Evolutionary conservation across 2,329 filamentous ascomycete genomes (phyloP).

Genomic region (Pseudogymnoascus verrucosus): DNA sequence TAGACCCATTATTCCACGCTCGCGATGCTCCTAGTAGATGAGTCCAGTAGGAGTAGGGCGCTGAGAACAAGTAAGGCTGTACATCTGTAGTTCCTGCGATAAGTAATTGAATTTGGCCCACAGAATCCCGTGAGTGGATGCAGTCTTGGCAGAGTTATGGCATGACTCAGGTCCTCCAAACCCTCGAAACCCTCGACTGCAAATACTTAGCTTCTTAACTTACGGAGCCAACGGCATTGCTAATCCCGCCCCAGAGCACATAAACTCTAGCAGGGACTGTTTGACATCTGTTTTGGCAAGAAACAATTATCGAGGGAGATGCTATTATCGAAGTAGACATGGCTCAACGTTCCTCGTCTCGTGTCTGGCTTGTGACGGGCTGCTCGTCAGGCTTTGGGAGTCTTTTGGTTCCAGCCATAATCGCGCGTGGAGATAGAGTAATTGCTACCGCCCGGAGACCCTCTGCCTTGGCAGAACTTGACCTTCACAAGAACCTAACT

Average conservation of each 20-base stretch:
- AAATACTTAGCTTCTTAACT: background rate
- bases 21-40: background rate
- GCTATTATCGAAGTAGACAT: background rate
- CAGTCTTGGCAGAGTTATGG: background rate
- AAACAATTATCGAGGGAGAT: background rate
- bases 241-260: background rate
- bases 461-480: background rate
- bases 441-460: slow-evolving; percentile 15
- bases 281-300: background rate
- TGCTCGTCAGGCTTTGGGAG: slow-evolving; percentile 19
- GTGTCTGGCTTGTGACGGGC: slow-evolving; percentile 20
- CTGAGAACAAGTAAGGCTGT: background rate
- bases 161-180: background rate
- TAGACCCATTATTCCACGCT: background rate
- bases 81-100: background rate
- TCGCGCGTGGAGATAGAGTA: slow-evolving; percentile 14
- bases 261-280: background rate
- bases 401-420: slow-evolving; percentile 12
- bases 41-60: background rate
- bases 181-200: no score
- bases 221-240: background rate
- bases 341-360: background rate
- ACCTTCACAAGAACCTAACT: background rate
- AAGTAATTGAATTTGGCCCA: background rate
- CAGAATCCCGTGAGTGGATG: background rate